These are phyloP conservation scores for Xylaria sp. DNA, from an alignment of 2,329 filamentous ascomycete species.

Conservation along the genomic window DNA sequence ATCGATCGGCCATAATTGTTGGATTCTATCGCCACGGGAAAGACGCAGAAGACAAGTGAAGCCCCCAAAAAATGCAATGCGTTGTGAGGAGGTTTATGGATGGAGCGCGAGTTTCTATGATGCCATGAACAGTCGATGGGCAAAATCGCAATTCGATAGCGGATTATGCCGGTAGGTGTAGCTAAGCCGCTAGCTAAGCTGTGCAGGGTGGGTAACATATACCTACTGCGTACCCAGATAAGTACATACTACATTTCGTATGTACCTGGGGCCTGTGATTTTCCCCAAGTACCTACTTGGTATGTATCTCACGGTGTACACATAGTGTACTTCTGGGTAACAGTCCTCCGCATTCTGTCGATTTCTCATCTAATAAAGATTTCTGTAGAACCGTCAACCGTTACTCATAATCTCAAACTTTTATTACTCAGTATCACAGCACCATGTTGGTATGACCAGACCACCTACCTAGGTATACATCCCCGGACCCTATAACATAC, in stretches of 20 bases:
- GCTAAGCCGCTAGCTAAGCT: too few species aligned
- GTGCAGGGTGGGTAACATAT: too few species aligned
- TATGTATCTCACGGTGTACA: too few species aligned
- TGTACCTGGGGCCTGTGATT: too few species aligned
- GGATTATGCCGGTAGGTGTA: neutral
- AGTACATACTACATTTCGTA: too few species aligned
- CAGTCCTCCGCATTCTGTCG: too few species aligned
- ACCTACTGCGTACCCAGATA: too few species aligned
- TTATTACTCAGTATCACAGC: neutral
- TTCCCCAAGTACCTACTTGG: too few species aligned
- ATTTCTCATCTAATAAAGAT: too few species aligned
- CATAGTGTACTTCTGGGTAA: too few species aligned
- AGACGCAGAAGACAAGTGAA: neutral
- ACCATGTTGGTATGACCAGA: neutral
- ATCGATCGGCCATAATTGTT: conserved; percentile 45
- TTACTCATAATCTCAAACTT: neutral
- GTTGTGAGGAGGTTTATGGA: conserved; percentile 10
- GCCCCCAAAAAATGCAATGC: neutral
- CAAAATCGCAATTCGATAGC: neutral
- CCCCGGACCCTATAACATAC: too few species aligned
- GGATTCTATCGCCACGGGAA: neutral
- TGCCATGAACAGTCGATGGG: conserved; percentile 11
- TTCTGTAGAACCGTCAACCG: neutral
- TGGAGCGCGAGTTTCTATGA: conserved; percentile 16
- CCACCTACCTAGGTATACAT: too few species aligned